phyloP scores from a whole-genome alignment of 441 rosid genomes.

The Viola pubescens region DNA sequence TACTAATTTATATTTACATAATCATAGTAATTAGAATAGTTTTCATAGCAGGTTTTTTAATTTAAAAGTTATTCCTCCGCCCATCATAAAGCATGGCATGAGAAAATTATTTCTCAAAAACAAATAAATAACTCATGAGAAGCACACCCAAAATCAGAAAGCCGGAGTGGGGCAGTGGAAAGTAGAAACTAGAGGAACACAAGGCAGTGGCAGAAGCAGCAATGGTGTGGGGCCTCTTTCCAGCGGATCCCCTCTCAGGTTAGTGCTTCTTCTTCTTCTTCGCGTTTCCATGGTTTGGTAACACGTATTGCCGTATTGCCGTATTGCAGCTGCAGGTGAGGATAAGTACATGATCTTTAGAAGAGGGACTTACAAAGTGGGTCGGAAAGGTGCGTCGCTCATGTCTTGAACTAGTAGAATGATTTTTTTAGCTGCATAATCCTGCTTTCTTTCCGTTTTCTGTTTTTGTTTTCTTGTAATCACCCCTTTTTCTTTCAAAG shows the following conservation, averaged over 20 bases:
- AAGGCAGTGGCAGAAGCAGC: background rate
- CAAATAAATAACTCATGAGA: too few species aligned
- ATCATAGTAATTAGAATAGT: too few species aligned
- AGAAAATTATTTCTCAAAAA: too few species aligned
- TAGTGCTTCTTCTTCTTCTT: background rate
- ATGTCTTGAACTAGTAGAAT: too few species aligned
- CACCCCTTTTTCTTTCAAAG: conserved; percentile 23
- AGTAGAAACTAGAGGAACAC: too few species aligned
- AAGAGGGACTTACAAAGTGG: conserved; percentile 65
- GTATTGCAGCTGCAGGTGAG: conserved; percentile 38
- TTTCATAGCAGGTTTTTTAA: too few species aligned
- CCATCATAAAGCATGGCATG: too few species aligned
- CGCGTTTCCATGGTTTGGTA: background rate
- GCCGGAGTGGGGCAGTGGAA: too few species aligned
- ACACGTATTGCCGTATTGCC: background rate
- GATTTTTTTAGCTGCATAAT: background rate
- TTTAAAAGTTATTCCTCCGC: too few species aligned
- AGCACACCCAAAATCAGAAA: too few species aligned
- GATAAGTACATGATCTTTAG: conserved; percentile 61
- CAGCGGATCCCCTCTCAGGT: conserved; percentile 73
- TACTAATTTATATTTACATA: too few species aligned
- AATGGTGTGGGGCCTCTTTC: conserved; percentile 86
- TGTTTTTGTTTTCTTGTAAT: background rate
- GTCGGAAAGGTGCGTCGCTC: conserved; percentile 55
- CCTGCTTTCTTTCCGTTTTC: background rate